Conservation (phyloP, 768 basidiomycete genomes). For the Leccinum olivaceopallidum region DNA sequence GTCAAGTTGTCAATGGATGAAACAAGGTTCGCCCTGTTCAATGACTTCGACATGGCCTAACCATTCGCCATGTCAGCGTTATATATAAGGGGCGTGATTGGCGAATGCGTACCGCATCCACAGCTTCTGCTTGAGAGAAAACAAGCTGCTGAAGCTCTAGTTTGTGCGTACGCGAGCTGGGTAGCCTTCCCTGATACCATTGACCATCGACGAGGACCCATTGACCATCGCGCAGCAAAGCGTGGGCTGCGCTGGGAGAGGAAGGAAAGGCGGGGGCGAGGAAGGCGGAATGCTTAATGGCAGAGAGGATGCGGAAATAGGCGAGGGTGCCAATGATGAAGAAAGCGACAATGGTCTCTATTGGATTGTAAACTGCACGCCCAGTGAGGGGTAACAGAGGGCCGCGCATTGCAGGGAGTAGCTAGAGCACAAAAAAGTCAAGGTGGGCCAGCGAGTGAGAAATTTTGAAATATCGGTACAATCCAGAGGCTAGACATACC, state of each 20-base stretch:
- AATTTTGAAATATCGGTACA: background rate
- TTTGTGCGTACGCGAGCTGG: slow-evolving; percentile 33
- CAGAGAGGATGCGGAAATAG: slow-evolving; percentile 91
- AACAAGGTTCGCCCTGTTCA: slow-evolving; percentile 43
- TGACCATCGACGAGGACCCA: slow-evolving; percentile 67
- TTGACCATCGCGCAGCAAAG: slow-evolving; percentile 50
- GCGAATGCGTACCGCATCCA: slow-evolving; percentile 34
- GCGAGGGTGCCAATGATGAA: slow-evolving; percentile 88
- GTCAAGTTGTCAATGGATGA: slow-evolving; percentile 50
- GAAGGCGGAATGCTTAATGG: slow-evolving; percentile 87
- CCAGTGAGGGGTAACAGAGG: slow-evolving; percentile 67
- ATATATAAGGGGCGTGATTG: background rate
- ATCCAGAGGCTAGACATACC: background rate
- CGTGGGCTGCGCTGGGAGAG: slow-evolving; percentile 55
- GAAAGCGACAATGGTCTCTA: slow-evolving; percentile 90
- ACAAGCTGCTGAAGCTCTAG: slow-evolving; percentile 78
- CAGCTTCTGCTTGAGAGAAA: slow-evolving; percentile 52
- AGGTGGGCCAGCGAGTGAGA: background rate
- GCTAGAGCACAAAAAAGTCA: background rate
- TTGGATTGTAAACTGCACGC: slow-evolving; percentile 73
- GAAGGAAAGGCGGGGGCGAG: slow-evolving; percentile 56
- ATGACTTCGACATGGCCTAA: slow-evolving; percentile 32
- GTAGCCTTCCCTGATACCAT: slow-evolving; percentile 42
- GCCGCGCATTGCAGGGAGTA: slow-evolving; percentile 48
- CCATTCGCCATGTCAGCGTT: slow-evolving; percentile 5